A percentile compares a stretch with the other conserved stretches of the same genome.
Conservation (phyloP, 2,329 filamentous ascomycete genomes). For the Rhynchosporium agropyri region DNA sequence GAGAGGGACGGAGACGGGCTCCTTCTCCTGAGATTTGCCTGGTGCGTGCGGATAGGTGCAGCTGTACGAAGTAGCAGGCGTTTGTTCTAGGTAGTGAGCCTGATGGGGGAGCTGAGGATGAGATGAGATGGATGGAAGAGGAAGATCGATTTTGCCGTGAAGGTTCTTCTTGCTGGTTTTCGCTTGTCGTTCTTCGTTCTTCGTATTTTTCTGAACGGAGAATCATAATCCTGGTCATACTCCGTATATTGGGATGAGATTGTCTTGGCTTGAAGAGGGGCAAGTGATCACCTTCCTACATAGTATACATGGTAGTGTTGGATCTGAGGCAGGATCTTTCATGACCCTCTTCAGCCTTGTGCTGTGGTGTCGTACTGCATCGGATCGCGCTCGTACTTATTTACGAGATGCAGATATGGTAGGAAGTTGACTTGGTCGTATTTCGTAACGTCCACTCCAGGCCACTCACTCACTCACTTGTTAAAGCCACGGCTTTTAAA, state of each 20-base stretch:
- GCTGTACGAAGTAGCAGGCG: no score
- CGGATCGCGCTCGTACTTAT: neutral
- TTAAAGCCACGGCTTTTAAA: neutral
- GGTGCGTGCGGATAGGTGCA: no score
- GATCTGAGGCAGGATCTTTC: neutral
- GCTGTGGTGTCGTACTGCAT: neutral
- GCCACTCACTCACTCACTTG: neutral
- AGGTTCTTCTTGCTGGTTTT: neutral
- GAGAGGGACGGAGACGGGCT: constrained; percentile 7
- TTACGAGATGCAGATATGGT: neutral
- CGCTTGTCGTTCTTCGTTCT: neutral
- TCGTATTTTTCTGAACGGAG: neutral
- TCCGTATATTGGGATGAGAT: no score
- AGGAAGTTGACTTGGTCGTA: neutral
- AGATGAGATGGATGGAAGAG: neutral
- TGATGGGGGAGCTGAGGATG: neutral
- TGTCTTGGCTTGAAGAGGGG: no score
- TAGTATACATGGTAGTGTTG: neutral
- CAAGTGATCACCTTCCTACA: no score
- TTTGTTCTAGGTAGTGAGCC: neutral
- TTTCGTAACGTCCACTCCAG: neutral
- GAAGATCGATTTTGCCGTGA: neutral
- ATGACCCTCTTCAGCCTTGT: neutral
- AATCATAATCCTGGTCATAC: no score
- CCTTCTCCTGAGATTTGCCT: constrained; percentile 12